A percentile compares a stretch with the other conserved stretches of the same genome.
These are phyloP conservation scores for Pseudoperonospora humuli DNA, from an alignment of 352 stramenopile genomes.

Conservation along the genomic window DNA sequence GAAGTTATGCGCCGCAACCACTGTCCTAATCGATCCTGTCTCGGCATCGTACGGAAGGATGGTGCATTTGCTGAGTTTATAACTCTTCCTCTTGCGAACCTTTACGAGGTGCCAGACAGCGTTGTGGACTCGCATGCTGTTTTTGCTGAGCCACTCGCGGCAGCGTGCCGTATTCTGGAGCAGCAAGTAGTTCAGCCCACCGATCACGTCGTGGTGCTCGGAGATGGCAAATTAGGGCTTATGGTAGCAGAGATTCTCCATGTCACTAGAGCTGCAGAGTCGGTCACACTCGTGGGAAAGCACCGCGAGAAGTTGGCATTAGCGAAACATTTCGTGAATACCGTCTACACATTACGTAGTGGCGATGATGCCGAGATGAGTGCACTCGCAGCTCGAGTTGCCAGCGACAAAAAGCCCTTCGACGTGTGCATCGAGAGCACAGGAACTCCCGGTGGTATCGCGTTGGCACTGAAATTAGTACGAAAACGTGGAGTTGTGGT, in stretches of 20 bases:
- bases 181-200: slow-evolving; percentile 52
- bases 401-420: slow-evolving; percentile 22
- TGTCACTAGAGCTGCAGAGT: slow-evolving; percentile 19
- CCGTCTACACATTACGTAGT: slow-evolving; percentile 20
- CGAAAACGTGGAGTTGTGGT: slow-evolving; percentile 28
- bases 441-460: slow-evolving; percentile 34
- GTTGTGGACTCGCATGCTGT: slow-evolving; percentile 66
- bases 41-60: slow-evolving; percentile 77
- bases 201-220: slow-evolving; percentile 71
- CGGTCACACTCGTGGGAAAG: slow-evolving; percentile 48
- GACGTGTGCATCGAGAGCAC: slow-evolving; percentile 69
- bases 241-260: slow-evolving; percentile 80
- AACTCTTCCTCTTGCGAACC: slow-evolving; percentile 68
- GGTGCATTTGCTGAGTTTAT: slow-evolving; percentile 84
- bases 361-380: slow-evolving; percentile 17
- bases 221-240: slow-evolving; percentile 86
- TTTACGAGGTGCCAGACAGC: slow-evolving; percentile 66
- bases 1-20: slow-evolving; percentile 66
- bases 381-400: slow-evolving; percentile 16
- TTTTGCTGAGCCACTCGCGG: slow-evolving; percentile 82
- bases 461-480: slow-evolving; percentile 35
- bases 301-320: slow-evolving; percentile 51
- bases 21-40: slow-evolving; percentile 71
- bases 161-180: slow-evolving; percentile 80
- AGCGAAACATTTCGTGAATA: slow-evolving; percentile 35